These are phyloP conservation scores for Alternaria brassicae DNA, from an alignment of 2,329 filamentous ascomycete species.

Conservation along the genomic window DNA sequence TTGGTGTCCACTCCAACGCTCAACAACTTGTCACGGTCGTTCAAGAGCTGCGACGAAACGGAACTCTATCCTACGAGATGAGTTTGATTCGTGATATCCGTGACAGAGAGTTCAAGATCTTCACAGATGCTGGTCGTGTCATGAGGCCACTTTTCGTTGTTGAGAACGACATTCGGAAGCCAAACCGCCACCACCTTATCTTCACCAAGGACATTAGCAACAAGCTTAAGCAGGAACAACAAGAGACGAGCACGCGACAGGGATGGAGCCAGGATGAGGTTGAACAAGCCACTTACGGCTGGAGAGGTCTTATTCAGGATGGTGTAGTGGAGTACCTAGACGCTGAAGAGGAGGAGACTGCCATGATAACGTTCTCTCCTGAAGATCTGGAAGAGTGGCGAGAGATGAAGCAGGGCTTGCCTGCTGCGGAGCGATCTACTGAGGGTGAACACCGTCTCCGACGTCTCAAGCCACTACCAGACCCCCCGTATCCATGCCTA, in stretches of 20 bases:
- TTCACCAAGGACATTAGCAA: conserved; percentile 81
- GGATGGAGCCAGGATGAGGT: conserved; percentile 66
- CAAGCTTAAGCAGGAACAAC: conserved; percentile 75
- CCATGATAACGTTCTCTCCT: conserved; percentile 99
- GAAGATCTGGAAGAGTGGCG: conserved; percentile 79
- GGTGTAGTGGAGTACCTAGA: conserved; percentile 96
- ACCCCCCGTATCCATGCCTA: conserved; percentile 87
- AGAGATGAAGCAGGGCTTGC: conserved; percentile 53
- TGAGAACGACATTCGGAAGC: conserved; percentile 79
- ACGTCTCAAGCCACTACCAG: conserved; percentile 86
- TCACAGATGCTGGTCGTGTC: conserved; percentile 94
- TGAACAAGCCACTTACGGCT: conserved; percentile 73
- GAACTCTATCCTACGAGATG: conserved; percentile 88
- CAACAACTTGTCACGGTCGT: conserved; percentile 83
- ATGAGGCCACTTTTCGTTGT: conserved; percentile 94
- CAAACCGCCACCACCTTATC: conserved; percentile 77
- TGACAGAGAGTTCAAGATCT: conserved; percentile 97
- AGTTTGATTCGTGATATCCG: conserved; percentile 95
- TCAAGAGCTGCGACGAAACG: conserved; percentile 76
- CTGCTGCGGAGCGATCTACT: conserved; percentile 49
- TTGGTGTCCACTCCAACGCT: conserved; percentile 90
- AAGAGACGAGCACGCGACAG: conserved; percentile 64
- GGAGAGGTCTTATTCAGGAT: conserved; percentile 82
- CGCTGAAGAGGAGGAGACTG: conserved; percentile 96
- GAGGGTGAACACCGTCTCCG: conserved; percentile 80